Percentiles rank a stretch among this genome's conserved stretches.
These are phyloP conservation scores for Metschnikowia bowlesiae DNA, from an alignment of 805 yeast genomes.

Conservation along the genomic window DNA sequence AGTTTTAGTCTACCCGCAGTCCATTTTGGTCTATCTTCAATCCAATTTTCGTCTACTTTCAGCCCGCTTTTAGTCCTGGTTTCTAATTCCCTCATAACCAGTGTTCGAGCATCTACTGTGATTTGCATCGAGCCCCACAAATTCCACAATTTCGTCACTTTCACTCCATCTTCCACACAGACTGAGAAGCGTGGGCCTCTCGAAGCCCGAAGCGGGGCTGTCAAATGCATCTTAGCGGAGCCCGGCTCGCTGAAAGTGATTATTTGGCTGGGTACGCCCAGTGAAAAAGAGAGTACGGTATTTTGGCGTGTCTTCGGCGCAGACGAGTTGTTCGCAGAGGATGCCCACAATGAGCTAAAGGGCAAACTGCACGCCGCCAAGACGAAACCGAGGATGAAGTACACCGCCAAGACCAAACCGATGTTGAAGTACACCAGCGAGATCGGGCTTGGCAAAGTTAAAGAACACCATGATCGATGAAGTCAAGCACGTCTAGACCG, in stretches of 20 bases:
- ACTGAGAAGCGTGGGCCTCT: constrained; percentile 5
- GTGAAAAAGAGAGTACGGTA: constrained; percentile 9
- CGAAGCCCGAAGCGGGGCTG: constrained; percentile 9
- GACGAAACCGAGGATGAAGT: constrained; percentile 50
- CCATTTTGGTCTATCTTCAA: too few species aligned
- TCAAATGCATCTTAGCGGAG: constrained; percentile 4
- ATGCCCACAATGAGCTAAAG: constrained; percentile 85
- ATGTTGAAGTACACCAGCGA: constrained; percentile 44
- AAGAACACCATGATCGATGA: constrained; percentile 68
- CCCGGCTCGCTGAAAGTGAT: constrained; percentile 1
- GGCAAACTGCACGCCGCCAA: constrained; percentile 70
- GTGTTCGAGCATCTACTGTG: too few species aligned
- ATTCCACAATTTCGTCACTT: too few species aligned
- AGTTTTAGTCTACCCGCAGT: too few species aligned
- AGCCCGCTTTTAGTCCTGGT: too few species aligned
- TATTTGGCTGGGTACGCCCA: constrained; percentile 3
- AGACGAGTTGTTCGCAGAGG: constrained; percentile 51
- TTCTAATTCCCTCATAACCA: too few species aligned
- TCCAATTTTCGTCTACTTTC: too few species aligned
- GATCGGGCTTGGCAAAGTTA: constrained; percentile 31
- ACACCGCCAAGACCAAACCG: constrained; percentile 56
- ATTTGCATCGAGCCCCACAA: too few species aligned
- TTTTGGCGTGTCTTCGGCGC: constrained; percentile 18
- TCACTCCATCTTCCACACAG: too few species aligned
- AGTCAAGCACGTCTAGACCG: constrained; percentile 72